Base-by-base conservation (phyloP, 352 stramenopile genomes). In the Globisporangium sylvaticum region DNA sequence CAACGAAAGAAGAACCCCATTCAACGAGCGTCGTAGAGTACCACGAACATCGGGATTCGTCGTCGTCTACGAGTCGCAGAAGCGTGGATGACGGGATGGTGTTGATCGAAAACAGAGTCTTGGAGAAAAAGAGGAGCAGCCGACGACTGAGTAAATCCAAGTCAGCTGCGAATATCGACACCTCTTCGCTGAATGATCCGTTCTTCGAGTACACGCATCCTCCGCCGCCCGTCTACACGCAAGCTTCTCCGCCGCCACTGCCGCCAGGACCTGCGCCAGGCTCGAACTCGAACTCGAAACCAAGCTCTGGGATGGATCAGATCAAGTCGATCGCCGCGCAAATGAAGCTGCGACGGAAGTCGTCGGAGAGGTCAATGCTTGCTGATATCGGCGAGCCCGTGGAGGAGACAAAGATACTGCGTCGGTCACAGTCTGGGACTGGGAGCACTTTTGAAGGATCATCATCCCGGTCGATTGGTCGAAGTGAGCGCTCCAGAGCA, bases 321-420 rank as follows among this genome's bases (percentile, higher is more conserved):
- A 90, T 92, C 73, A 88, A 88, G 58, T 78, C 75, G 2, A 82
- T 91, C 22, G 84, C 84, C 5, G 81, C 82, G 20, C 79, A 87
- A 55, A 92, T 92, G 84, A 90, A 92, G 74, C 81, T 89, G 61
- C 79, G 80, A 37, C 75, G 84, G 15, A 75, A 80, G 39, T 69
- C 63, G 6, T 55, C 66, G 1, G 61, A 63, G 10, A 57, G 56
- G 1, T 10, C 39, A 1, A 25, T 39, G 14, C 7, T 55, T 5
- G 32, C 20, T n/a, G 64, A 58, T 15, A 12, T 29, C 62, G 46
- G 46, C 5, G 25, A 29, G 6, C 25, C 22, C 24, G 64, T 58
- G 44, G 59, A 68, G n/a, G 50, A 37, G 24, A 46, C 39, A 0
- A 68, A 48, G 29, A 48, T 27, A 2, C 55, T 72, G 37, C 39